Evolutionary conservation across 305 asterid genomes (phyloP).

Genomic region (Ajuga reptans): DNA sequence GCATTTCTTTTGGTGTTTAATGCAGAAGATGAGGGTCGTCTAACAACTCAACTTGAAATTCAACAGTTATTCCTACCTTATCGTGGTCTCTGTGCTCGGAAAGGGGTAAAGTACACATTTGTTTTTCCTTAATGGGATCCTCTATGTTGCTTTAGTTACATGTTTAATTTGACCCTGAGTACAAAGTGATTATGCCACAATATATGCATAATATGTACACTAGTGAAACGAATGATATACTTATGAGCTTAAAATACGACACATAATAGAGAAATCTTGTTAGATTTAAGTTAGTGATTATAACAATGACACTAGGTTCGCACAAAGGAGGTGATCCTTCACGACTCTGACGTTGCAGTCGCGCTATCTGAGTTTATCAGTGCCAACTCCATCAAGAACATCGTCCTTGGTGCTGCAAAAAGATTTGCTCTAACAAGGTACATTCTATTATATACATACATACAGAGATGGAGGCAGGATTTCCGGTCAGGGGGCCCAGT

Average conservation of each 20-base stretch:
- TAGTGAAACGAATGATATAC: neutral
- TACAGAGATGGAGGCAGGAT: too few relatives aligned
- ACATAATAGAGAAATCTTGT: neutral
- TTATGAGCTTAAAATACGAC: too few relatives aligned
- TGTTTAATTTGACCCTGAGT: too few relatives aligned
- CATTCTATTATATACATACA: too few relatives aligned
- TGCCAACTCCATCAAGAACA: conserved; percentile 32
- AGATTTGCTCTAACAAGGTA: conserved; percentile 54
- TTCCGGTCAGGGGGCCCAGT: too few relatives aligned
- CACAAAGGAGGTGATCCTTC: conserved; percentile 53
- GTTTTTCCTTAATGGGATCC: too few relatives aligned
- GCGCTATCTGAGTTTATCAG: conserved; percentile 43
- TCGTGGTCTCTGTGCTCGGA: conserved; percentile 68
- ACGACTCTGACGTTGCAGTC: conserved; percentile 36
- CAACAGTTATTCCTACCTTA: conserved; percentile 61
- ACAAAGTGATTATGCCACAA: too few relatives aligned
- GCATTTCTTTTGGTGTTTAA: neutral
- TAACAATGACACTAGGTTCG: conserved; percentile 39
- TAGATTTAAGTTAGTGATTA: neutral
- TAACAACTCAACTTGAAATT: conserved; percentile 37
- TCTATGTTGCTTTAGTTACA: too few relatives aligned
- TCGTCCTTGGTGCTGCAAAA: conserved; percentile 49
- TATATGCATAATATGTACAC: neutral
- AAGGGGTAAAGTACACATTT: conserved; percentile 40
- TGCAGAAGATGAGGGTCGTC: conserved; percentile 38